Percentiles rank a stretch among this genome's conserved stretches.
phyloP scores from a whole-genome alignment of 1,139 yeast species.

The Magnusiomyces suaveolens region DNA sequence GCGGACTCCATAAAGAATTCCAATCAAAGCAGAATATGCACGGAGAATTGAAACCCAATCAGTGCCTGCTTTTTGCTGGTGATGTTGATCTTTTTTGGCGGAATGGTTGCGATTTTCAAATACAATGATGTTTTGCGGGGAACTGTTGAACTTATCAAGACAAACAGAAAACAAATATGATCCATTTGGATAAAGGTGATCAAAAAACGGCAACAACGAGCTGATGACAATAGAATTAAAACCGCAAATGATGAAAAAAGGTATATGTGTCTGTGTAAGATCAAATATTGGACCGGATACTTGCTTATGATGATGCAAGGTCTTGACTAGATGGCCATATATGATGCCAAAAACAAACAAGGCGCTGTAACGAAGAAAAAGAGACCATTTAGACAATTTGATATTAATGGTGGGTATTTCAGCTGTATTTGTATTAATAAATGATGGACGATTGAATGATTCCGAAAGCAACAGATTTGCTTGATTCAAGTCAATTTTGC shows the following conservation, averaged over 20 bases:
- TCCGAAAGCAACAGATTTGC: not conserved
- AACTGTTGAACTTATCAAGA: not conserved
- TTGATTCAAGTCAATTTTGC: not conserved
- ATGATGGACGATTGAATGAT: no score
- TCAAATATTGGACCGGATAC: slow-evolving; percentile 26
- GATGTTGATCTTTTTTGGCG: slow-evolving; percentile 13
- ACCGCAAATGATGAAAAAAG: slow-evolving; percentile 34
- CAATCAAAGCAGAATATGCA: slow-evolving; percentile 65
- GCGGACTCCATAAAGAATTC: slow-evolving; percentile 74
- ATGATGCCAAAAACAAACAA: slow-evolving; percentile 30
- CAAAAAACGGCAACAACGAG: slow-evolving; percentile 51
- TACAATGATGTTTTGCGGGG: not conserved
- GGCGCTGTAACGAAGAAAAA: no score
- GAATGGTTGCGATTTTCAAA: not conserved
- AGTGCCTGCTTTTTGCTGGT: slow-evolving; percentile 21
- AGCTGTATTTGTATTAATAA: not conserved
- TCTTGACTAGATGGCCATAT: slow-evolving; percentile 29
- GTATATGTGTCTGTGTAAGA: slow-evolving; percentile 26
- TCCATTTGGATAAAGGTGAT: slow-evolving; percentile 37
- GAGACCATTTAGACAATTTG: no score
- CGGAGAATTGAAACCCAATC: slow-evolving; percentile 44
- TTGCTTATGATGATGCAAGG: slow-evolving; percentile 30
- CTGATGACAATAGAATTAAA: slow-evolving; percentile 58
- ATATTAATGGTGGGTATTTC: not conserved
- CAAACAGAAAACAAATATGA: not conserved